phyloP scores from a whole-genome alignment of 306 rosid genomes.

The Carpinus fangiana region DNA sequence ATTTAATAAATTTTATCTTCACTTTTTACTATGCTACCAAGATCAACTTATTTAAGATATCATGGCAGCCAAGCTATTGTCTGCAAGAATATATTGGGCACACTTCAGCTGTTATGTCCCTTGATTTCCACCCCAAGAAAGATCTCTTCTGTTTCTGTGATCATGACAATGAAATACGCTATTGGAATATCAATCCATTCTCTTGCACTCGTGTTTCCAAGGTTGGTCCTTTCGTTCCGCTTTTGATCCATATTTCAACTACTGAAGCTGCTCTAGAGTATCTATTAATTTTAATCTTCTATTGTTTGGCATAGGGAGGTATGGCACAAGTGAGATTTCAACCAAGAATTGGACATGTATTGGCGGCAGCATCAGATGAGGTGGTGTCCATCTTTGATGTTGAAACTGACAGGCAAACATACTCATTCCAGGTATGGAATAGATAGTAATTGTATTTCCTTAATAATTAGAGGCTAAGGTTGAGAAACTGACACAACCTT shows the following conservation, averaged over 20 bases:
- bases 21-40: slow-evolving; percentile 10
- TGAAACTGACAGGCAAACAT: slow-evolving; percentile 39
- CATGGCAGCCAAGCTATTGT: slow-evolving; percentile 48
- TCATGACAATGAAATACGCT: slow-evolving; percentile 44
- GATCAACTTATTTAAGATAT: slow-evolving; percentile 11
- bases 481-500: not conserved
- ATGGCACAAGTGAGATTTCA: slow-evolving; percentile 55
- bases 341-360: slow-evolving; percentile 40
- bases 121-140: slow-evolving; percentile 60
- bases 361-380: slow-evolving; percentile 56
- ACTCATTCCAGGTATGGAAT: slow-evolving; percentile 41
- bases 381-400: slow-evolving; percentile 47
- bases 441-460: not conserved
- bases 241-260: not conserved
- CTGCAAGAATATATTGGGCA: slow-evolving; percentile 43
- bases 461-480: slow-evolving; percentile 3
- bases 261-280: not conserved
- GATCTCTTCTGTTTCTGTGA: slow-evolving; percentile 55
- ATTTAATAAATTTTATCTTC: slow-evolving; percentile 6
- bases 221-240: slow-evolving; percentile 31
- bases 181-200: slow-evolving; percentile 42
- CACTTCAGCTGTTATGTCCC: slow-evolving; percentile 48
- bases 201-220: slow-evolving; percentile 38
- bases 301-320: slow-evolving; percentile 44
- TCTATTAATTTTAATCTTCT: not conserved